Conservation (phyloP, 1,284 basidiomycete genomes). For the Singerocomus rubriflavus region DNA sequence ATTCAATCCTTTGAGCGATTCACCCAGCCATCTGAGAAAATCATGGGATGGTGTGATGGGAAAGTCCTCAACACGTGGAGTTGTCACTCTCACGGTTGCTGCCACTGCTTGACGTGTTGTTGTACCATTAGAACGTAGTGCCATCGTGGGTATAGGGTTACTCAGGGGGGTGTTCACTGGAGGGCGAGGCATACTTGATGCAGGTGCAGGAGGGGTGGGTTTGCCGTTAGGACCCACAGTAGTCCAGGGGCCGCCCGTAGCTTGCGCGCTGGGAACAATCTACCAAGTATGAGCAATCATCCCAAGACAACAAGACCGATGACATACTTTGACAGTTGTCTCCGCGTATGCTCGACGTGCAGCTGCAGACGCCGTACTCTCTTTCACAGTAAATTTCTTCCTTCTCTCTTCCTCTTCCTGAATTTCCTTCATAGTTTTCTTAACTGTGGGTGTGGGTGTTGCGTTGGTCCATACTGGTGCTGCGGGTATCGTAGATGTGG, state of each 20-base stretch:
- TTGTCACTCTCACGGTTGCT: conserved; percentile 38
- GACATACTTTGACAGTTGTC: conserved; percentile 66
- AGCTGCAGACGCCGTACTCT: conserved; percentile 52
- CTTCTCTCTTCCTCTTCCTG: conserved; percentile 93
- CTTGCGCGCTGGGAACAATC: conserved; percentile 24
- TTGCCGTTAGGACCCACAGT: conserved; percentile 84
- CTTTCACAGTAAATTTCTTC: conserved; percentile 67
- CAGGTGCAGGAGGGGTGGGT: conserved; percentile 32
- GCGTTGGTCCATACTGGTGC: conserved; percentile 67
- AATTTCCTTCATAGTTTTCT: conserved; percentile 98
- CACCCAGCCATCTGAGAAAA: conserved; percentile 90
- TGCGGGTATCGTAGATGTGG: conserved; percentile 31
- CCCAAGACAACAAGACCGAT: background rate
- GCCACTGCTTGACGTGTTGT: conserved; percentile 34
- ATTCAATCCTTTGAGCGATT: conserved; percentile 85
- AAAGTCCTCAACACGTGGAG: conserved; percentile 55
- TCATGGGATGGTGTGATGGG: conserved; percentile 75
- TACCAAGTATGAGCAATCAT: conserved; percentile 15
- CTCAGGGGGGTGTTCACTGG: conserved; percentile 24
- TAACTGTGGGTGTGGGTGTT: conserved; percentile 51
- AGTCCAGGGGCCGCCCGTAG: conserved; percentile 69
- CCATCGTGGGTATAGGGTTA: conserved; percentile 25
- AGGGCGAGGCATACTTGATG: conserved; percentile 36
- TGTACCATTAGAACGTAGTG: conserved; percentile 37
- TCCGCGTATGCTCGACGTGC: conserved; percentile 78